Evolutionary conservation across 805 yeast species (phyloP).

Genomic region (Jamesozyma lodderae): DNA sequence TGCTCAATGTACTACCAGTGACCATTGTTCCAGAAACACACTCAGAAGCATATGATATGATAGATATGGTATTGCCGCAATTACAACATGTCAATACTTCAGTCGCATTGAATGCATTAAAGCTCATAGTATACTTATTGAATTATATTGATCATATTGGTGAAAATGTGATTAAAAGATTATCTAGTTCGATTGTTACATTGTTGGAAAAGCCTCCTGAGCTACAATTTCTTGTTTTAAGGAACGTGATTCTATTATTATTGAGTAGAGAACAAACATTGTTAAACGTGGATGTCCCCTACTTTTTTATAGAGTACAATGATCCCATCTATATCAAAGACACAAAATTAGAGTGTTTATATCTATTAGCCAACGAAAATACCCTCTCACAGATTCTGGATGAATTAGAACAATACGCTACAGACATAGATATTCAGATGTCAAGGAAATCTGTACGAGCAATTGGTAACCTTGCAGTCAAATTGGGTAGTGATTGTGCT

Average conservation of each 20-base stretch:
- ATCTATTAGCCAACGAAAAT: conserved; percentile 58
- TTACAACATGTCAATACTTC: conserved; percentile 75
- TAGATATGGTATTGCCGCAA: conserved; percentile 58
- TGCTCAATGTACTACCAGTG: conserved; percentile 52
- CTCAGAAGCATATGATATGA: conserved; percentile 55
- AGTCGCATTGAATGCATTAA: conserved; percentile 68
- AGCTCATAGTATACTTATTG: conserved; percentile 59
- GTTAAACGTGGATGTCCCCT: conserved; percentile 54
- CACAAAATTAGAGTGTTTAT: conserved; percentile 81
- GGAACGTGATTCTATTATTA: conserved; percentile 70
- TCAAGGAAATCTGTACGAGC: conserved; percentile 83
- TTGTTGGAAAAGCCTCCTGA: conserved; percentile 71
- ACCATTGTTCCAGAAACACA: conserved; percentile 61
- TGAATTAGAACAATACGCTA: conserved; percentile 79
- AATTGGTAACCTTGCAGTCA: conserved; percentile 80
- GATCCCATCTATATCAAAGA: conserved; percentile 86
- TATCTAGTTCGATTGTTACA: conserved; percentile 62
- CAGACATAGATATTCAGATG: conserved; percentile 79
- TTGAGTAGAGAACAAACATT: conserved; percentile 54
- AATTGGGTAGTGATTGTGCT: conserved; percentile 49
- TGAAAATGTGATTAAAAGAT: conserved; percentile 47
- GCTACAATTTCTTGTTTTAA: conserved; percentile 68
- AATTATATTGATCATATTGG: conserved; percentile 59
- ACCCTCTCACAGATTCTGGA: conserved; percentile 55
- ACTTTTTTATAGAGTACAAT: conserved; percentile 73